These are phyloP conservation scores for Lyophyllum shimeji DNA, from an alignment of 768 basidiomycete species.

Conservation along the genomic window DNA sequence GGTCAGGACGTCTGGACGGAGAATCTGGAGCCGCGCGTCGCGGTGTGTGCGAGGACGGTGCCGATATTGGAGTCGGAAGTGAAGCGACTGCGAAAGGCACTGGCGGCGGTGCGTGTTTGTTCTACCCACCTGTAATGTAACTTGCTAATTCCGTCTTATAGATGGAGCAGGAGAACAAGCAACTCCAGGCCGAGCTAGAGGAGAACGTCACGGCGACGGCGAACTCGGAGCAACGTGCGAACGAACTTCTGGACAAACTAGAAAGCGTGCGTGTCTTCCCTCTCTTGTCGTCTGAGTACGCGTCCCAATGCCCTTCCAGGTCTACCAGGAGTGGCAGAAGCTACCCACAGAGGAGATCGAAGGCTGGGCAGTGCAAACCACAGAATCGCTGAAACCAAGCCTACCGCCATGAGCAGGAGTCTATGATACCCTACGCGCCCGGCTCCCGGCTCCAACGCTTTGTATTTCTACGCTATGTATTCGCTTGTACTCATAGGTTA, in stretches of 20 bases:
- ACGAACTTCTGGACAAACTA: conserved; percentile 50
- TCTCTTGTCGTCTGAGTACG: neutral
- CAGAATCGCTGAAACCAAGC: conserved; percentile 35
- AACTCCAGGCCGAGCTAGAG: conserved; percentile 47
- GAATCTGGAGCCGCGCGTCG: conserved; percentile 59
- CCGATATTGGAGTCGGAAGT: conserved; percentile 53
- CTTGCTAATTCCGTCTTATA: conserved; percentile 22
- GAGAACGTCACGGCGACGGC: conserved; percentile 44
- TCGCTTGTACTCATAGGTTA: neutral
- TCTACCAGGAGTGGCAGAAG: conserved; percentile 49
- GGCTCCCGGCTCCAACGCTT: neutral
- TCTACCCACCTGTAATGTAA: neutral
- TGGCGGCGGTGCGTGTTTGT: conserved; percentile 35
- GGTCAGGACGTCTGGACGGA: conserved; percentile 65
- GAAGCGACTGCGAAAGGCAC: conserved; percentile 34
- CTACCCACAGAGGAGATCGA: conserved; percentile 68
- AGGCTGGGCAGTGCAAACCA: conserved; percentile 51
- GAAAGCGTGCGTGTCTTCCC: conserved; percentile 44
- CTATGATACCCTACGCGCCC: neutral
- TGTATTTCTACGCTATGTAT: neutral
- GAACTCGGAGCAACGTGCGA: conserved; percentile 43
- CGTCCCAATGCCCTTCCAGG: conserved; percentile 28
- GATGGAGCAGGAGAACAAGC: conserved; percentile 58
- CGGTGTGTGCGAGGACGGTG: conserved; percentile 61
- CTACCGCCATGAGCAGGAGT: conserved; percentile 21